Percentiles rank a stretch among this genome's conserved stretches.
phyloP scores from a whole-genome alignment of 2,329 filamentous ascomycete genomes.

The Ophiostoma sp. region DNA sequence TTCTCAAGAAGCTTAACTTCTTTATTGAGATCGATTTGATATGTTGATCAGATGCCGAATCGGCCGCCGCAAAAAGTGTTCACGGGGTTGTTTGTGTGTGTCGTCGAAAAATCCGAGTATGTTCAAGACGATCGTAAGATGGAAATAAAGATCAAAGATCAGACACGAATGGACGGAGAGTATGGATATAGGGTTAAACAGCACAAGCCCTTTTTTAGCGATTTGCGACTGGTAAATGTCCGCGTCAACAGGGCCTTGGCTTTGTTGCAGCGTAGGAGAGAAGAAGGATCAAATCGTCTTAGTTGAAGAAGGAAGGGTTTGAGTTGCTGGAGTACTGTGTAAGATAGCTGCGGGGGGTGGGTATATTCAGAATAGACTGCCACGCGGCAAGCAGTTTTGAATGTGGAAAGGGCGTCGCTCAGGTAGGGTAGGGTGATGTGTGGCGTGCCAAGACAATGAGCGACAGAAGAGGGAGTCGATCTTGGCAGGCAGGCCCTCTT shows the following conservation, averaged over 20 bases:
- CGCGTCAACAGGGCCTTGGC: neutral
- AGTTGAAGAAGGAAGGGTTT: neutral
- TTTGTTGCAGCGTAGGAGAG: neutral
- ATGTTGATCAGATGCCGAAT: conserved; percentile 7
- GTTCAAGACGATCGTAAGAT: conserved; percentile 10
- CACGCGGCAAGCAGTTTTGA: conserved; percentile 19
- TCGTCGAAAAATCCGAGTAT: neutral
- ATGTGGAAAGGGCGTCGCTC: neutral
- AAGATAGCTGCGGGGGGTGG: neutral
- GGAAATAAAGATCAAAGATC: neutral
- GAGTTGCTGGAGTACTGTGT: neutral
- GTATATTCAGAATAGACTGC: neutral
- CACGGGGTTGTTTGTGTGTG: neutral
- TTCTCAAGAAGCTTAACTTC: neutral
- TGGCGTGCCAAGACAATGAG: conserved; percentile 22
- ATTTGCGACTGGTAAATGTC: neutral
- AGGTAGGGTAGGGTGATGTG: neutral
- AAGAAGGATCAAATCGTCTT: neutral
- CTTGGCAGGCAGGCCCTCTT: conserved; percentile 3
- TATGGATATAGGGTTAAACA: neutral
- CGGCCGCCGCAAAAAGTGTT: neutral
- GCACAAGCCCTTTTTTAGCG: neutral
- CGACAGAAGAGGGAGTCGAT: neutral
- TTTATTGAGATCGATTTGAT: neutral
- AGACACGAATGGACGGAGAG: neutral